phyloP scores from a whole-genome alignment of 2,329 filamentous ascomycete genomes.

The Aspergillus texensis region DNA sequence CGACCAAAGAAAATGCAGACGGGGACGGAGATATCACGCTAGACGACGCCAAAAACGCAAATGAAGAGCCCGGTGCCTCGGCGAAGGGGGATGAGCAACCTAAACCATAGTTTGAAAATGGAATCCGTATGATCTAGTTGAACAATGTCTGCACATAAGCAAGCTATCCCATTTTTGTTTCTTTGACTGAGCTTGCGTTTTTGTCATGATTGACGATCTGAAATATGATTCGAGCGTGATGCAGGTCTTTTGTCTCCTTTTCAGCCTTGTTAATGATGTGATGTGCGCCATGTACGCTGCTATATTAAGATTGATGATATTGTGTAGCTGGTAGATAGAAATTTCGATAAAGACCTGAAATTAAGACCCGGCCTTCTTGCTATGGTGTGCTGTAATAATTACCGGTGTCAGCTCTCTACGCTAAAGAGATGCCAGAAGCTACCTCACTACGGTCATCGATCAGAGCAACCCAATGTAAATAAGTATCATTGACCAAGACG shows the following conservation, averaged over 20 bases:
- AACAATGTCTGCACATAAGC: neutral
- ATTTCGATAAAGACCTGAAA: neutral
- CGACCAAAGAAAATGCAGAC: slow-evolving; percentile 18
- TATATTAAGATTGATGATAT: neutral
- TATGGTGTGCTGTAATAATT: neutral
- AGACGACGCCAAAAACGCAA: slow-evolving; percentile 30
- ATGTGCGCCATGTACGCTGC: neutral
- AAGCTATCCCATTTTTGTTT: neutral
- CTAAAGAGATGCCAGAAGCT: neutral
- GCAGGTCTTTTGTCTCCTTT: neutral
- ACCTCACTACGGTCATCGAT: neutral
- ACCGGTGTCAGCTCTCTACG: neutral
- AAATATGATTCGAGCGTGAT: slow-evolving; percentile 13
- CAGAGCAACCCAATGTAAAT: neutral
- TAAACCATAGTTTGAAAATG: neutral
- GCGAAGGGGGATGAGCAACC: slow-evolving; percentile 4
- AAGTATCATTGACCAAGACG: slow-evolving; percentile 1
- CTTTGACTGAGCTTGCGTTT: slow-evolving; percentile 1
- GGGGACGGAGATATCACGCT: slow-evolving; percentile 43
- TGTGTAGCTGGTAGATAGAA: neutral
- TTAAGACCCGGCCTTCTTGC: neutral
- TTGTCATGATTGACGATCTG: slow-evolving; percentile 23
- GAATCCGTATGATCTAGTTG: neutral
- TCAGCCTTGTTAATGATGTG: neutral
- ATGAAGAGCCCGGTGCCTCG: slow-evolving; percentile 15